Evolutionary conservation across 208 protist genomes (phyloP), one percentile per base, ranked within the genome.

Genomic region (Acanthamoeba royreba): DNA sequence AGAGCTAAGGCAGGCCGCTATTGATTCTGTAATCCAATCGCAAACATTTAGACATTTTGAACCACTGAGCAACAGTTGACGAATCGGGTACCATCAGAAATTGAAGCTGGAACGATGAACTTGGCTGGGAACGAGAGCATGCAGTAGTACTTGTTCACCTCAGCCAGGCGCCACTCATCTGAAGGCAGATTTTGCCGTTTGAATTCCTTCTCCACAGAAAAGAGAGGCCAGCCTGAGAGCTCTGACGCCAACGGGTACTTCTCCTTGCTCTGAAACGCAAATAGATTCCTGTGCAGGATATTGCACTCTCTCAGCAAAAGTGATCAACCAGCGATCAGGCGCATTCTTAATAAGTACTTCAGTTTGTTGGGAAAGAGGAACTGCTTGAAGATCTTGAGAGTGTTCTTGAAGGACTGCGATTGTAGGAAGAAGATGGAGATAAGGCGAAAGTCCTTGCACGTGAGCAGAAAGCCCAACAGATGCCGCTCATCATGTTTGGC

Each of bases 381-480:
- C 33, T 88, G 79, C 33, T 88, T 88, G 79, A 88, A 88, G 43
- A 88, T 61, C 43, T 61, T 88, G 33, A 58, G 79, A 22, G 49
- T 52, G 79, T 38, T 31, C 45, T 88, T 88, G 47, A 40, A 19
- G n/a, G 79, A 38, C 31, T 88, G 79, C 13, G 79, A 46, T 33
- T 88, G 79, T 31, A 61, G 47, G 79, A 52, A 88, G 79, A 88
- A 88, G 79, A 88, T 38, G 15, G 79, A 88, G 43, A 86, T 86
- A 28, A 61, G 38, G 17, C 45, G 79, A 38, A 88, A 58, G 49
- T 88, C 79, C 49, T 88, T 88, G 79, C 79, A 88, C 49, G 79
- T 88, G 11, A 88, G 79, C n/a, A 86, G 42, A 43, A 86, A 86
- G 4, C 79, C 79, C 47, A 88, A 25, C 40, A 88, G 49, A 22